Percentiles rank a stretch among this genome's conserved stretches.
Conservation (phyloP, 805 yeast genomes). For the Saccharomycopsis oosterbeekiorum region DNA sequence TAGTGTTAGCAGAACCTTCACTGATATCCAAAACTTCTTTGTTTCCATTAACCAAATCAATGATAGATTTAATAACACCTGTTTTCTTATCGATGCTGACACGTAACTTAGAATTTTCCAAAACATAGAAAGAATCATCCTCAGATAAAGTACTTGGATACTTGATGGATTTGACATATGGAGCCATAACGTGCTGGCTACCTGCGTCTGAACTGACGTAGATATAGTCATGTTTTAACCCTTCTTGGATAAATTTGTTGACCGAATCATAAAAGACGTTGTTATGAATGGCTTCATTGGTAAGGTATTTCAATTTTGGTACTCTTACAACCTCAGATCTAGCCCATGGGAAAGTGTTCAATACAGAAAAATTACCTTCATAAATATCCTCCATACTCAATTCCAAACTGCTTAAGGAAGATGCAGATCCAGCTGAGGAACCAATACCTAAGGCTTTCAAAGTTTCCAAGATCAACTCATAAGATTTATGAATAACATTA, state of each 20-base stretch:
- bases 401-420: not conserved
- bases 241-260: constrained; percentile 17
- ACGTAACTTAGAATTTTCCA: constrained; percentile 52
- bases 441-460: constrained; percentile 32
- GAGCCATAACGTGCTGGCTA: constrained; percentile 13
- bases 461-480: constrained; percentile 42
- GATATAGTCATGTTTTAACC: constrained; percentile 21
- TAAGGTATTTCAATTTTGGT: constrained; percentile 19
- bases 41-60: constrained; percentile 39
- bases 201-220: constrained; percentile 3
- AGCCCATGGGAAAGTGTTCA: constrained; percentile 62
- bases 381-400: constrained; percentile 1
- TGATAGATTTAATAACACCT: constrained; percentile 53
- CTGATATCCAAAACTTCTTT: constrained; percentile 54
- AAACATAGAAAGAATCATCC: constrained; percentile 33
- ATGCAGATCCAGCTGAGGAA: not conserved
- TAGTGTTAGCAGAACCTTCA: constrained; percentile 40
- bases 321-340: constrained; percentile 38
- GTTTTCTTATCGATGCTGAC: constrained; percentile 47
- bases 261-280: constrained; percentile 1
- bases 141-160: constrained; percentile 42
- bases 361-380: constrained; percentile 21
- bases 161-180: constrained; percentile 22
- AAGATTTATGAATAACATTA: constrained; percentile 43
- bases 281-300: not conserved